Conservation (phyloP, 2,329 filamentous ascomycete species). For the Colletotrichum scovillei region DNA sequence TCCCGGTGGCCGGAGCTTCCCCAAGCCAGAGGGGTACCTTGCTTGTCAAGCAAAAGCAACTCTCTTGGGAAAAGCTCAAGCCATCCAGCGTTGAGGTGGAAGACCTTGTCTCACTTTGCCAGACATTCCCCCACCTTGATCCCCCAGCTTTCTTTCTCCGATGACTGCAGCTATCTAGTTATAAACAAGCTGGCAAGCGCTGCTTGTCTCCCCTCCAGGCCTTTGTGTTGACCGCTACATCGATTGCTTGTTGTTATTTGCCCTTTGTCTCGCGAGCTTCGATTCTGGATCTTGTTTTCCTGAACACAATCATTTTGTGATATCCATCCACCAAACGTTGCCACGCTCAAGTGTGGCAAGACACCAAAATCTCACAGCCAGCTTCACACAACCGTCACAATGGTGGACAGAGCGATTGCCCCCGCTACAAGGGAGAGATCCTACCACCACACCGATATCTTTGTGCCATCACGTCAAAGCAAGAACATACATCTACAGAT, state of each 20-base stretch:
- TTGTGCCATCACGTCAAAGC: slow-evolving; percentile 31
- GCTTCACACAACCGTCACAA: slow-evolving; percentile 11
- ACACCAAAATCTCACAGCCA: background rate
- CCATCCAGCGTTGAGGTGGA: slow-evolving; percentile 27
- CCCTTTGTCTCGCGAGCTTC: slow-evolving; percentile 14
- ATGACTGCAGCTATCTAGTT: slow-evolving; percentile 9
- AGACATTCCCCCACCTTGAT: slow-evolving; percentile 33
- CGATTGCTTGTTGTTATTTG: slow-evolving; percentile 27
- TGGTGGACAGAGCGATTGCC: slow-evolving; percentile 35
- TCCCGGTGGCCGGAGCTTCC: slow-evolving; percentile 14
- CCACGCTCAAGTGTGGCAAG: background rate
- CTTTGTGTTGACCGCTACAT: slow-evolving; percentile 23
- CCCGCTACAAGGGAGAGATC: slow-evolving; percentile 36
- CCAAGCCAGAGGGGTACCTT: slow-evolving; percentile 26
- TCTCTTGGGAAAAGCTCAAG: slow-evolving; percentile 20
- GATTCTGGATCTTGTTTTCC: slow-evolving; percentile 4
- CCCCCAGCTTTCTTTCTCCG: slow-evolving; percentile 32
- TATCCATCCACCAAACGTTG: slow-evolving; percentile 7
- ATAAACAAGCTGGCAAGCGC: slow-evolving; percentile 34
- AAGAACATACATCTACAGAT: slow-evolving; percentile 12
- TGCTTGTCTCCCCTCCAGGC: slow-evolving; percentile 7
- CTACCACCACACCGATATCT: slow-evolving; percentile 33
- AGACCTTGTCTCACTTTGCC: slow-evolving; percentile 30
- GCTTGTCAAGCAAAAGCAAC: slow-evolving; percentile 15
- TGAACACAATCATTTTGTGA: background rate